Conservation (phyloP, 2,329 filamentous ascomycete genomes). For the Pyrenochaeta sp. region DNA sequence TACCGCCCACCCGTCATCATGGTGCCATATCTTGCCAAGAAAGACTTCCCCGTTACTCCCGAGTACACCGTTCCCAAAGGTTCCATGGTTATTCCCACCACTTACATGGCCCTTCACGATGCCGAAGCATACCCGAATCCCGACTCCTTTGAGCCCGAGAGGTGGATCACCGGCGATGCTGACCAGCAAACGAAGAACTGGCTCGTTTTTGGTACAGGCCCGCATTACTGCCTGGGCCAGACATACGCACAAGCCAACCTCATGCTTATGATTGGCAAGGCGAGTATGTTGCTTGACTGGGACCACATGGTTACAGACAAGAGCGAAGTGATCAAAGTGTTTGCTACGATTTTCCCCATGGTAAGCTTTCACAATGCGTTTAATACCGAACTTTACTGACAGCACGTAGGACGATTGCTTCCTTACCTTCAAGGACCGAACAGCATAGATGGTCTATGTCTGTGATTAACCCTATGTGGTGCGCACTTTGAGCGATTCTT, state of each 20-base stretch:
- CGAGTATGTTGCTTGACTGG: slow-evolving; percentile 87
- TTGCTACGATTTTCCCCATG: slow-evolving; percentile 97
- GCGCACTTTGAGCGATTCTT: slow-evolving; percentile 33
- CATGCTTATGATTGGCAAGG: slow-evolving; percentile 89
- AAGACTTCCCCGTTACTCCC: slow-evolving; percentile 88
- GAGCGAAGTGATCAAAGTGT: slow-evolving; percentile 97
- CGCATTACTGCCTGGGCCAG: slow-evolving; percentile 96
- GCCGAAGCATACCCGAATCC: slow-evolving; percentile 91
- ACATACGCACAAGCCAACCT: slow-evolving; percentile 90
- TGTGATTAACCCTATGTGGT: slow-evolving; percentile 22
- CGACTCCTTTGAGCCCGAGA: slow-evolving; percentile 67
- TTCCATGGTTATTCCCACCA: slow-evolving; percentile 92
- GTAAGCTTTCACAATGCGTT: slow-evolving; percentile 61
- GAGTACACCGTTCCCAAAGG: slow-evolving; percentile 94
- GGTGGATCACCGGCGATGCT: slow-evolving; percentile 81
- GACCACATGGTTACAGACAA: slow-evolving; percentile 81
- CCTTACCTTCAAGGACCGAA: slow-evolving; percentile 69
- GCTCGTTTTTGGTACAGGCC: slow-evolving; percentile 93
- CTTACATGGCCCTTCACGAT: slow-evolving; percentile 90
- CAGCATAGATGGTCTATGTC: slow-evolving; percentile 23
- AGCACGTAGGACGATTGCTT: slow-evolving; percentile 77
- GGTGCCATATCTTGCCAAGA: slow-evolving; percentile 95
- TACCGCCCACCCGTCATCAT: slow-evolving; percentile 97
- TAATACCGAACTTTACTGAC: slow-evolving; percentile 22
- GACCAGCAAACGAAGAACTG: slow-evolving; percentile 95